These are phyloP conservation scores for Tricholoma sp. DNA, from an alignment of 768 basidiomycete genomes.

Conservation along the genomic window DNA sequence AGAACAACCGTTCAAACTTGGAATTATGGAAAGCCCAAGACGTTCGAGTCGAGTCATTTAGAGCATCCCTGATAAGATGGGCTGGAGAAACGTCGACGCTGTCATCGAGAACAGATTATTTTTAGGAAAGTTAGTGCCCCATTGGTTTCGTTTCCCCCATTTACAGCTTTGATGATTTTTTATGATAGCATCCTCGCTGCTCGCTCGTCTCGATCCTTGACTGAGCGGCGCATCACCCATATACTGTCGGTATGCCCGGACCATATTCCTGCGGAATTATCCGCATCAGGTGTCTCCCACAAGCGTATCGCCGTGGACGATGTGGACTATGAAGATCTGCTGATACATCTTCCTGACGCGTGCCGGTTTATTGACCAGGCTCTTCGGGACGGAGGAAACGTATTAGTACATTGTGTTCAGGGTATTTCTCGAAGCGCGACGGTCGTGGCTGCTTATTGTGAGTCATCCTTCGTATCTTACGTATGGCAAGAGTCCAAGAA, in stretches of 20 bases:
- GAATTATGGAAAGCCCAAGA: constrained; percentile 11
- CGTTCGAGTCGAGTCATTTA: constrained; percentile 12
- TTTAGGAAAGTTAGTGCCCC: constrained; percentile 64
- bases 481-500: constrained; percentile 9
- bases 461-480: constrained; percentile 22
- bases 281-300: constrained; percentile 64
- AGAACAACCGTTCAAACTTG: constrained; percentile 12
- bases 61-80: constrained; percentile 30
- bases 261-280: constrained; percentile 62
- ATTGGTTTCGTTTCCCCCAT: constrained; percentile 10
- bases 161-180: constrained; percentile 16
- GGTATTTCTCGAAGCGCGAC: constrained; percentile 63
- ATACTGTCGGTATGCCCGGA: constrained; percentile 75
- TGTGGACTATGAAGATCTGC: constrained; percentile 62
- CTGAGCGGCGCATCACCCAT: constrained; percentile 74
- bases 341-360: constrained; percentile 60
- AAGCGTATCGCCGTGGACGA: constrained; percentile 68
- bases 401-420: constrained; percentile 65
- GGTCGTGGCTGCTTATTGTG: constrained; percentile 74
- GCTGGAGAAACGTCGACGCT: constrained; percentile 64
- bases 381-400: constrained; percentile 48
- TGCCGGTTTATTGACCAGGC: constrained; percentile 65
- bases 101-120: constrained; percentile 62
- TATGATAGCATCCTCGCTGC: constrained; percentile 59
- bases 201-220: constrained; percentile 62